phyloP scores from a whole-genome alignment of 129 eudicot genomes.

The Flaveria bidentis region DNA sequence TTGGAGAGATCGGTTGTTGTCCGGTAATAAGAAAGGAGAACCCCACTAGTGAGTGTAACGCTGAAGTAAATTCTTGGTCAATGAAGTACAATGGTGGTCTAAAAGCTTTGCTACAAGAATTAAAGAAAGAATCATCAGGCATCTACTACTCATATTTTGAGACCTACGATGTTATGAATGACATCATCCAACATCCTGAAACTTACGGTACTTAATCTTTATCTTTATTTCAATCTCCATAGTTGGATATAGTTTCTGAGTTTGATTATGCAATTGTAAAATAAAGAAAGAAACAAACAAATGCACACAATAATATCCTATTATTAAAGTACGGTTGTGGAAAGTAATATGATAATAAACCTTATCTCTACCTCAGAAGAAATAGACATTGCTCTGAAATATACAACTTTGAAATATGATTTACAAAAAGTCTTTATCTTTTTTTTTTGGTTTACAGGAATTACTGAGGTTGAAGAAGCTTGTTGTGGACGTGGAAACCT shows the following conservation, averaged over 20 bases:
- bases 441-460: slow-evolving; percentile 37
- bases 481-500: slow-evolving; percentile 83
- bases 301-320: too few species aligned
- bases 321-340: too few species aligned
- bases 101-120: slow-evolving; percentile 20
- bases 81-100: slow-evolving; percentile 49
- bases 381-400: too few species aligned
- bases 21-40: slow-evolving; percentile 50
- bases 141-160: slow-evolving; percentile 53
- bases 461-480: slow-evolving; percentile 67
- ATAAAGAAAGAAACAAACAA: too few species aligned
- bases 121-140: slow-evolving; percentile 43
- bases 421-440: neutral
- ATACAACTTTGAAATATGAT: too few species aligned
- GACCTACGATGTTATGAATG: slow-evolving; percentile 38
- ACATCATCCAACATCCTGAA: slow-evolving; percentile 50
- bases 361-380: too few species aligned
- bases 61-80: slow-evolving; percentile 50
- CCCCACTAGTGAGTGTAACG: slow-evolving; percentile 41
- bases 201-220: slow-evolving; percentile 46
- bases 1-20: slow-evolving; percentile 56
- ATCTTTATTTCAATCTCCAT: neutral
- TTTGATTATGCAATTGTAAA: neutral
- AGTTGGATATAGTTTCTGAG: neutral
- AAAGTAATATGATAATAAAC: too few species aligned